Percentiles rank a stretch among this genome's conserved stretches.
Evolutionary conservation across 495 filamentous ascomycete species (phyloP).

Genomic region (Elaphomyces granulatus): DNA sequence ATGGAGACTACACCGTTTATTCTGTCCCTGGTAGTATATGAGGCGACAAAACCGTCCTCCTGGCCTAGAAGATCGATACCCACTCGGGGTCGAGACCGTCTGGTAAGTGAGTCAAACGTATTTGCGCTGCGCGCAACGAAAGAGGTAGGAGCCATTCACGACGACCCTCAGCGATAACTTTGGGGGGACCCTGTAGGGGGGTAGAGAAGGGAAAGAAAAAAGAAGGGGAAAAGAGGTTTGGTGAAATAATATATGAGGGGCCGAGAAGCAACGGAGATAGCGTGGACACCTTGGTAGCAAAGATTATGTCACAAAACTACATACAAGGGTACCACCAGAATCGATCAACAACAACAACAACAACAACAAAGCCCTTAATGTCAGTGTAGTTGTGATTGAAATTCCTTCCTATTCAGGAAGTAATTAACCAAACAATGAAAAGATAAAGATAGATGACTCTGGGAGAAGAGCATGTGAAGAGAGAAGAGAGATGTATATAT

Average conservation of each 20-base stretch:
- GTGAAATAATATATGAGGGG: background rate
- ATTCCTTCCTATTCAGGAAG: background rate
- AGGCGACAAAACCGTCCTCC: slow-evolving; percentile 24
- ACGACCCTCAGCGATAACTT: too few species aligned
- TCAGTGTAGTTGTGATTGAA: background rate
- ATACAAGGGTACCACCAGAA: too few species aligned
- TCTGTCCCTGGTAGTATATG: slow-evolving; percentile 45
- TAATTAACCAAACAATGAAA: background rate
- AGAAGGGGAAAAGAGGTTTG: background rate
- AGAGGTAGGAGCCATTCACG: background rate
- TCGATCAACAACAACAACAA: too few species aligned
- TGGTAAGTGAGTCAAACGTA: slow-evolving; percentile 18
- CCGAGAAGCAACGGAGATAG: background rate
- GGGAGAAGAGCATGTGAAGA: background rate
- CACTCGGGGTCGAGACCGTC: slow-evolving; percentile 20
- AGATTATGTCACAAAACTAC: background rate
- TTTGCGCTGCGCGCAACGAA: background rate
- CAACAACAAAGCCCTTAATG: too few species aligned
- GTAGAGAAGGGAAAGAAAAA: background rate
- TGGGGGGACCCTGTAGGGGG: too few species aligned
- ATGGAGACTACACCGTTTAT: slow-evolving; percentile 46
- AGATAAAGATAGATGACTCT: background rate
- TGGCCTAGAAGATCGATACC: slow-evolving; percentile 23
- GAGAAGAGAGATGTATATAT: background rate
- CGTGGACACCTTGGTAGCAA: background rate